Percentiles rank a stretch among this genome's conserved stretches.
These are phyloP conservation scores for Penicillium sp. DNA, from an alignment of 2,329 filamentous ascomycete genomes.

Conservation along the genomic window DNA sequence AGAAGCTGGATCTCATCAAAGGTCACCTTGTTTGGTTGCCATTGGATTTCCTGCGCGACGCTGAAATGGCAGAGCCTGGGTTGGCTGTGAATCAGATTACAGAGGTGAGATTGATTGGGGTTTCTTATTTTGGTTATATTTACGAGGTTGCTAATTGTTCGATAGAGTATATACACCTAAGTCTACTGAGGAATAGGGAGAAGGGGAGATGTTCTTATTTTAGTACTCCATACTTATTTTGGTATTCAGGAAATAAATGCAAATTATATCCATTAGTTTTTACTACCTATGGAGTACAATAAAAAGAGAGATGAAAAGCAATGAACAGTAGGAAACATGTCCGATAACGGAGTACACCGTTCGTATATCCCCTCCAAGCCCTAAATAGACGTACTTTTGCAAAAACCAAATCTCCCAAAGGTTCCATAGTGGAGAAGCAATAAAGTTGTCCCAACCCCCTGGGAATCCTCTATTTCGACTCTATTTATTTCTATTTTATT, in stretches of 20 bases:
- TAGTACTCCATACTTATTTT: background rate
- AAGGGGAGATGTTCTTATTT: background rate
- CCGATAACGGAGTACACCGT: background rate
- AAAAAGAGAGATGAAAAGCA: background rate
- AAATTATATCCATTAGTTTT: background rate
- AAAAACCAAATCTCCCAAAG: background rate
- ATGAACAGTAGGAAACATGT: background rate
- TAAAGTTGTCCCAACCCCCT: constrained; percentile 3
- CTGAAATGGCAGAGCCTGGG: constrained; percentile 84
- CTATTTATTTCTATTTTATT: background rate
- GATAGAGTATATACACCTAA: constrained; percentile 38
- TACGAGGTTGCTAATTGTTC: constrained; percentile 13
- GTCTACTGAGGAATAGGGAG: background rate
- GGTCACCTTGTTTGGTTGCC: constrained; percentile 96
- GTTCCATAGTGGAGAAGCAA: background rate
- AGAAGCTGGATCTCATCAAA: constrained; percentile 74
- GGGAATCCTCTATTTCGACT: background rate
- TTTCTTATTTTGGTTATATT: background rate
- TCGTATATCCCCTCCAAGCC: background rate
- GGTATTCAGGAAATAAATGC: background rate
- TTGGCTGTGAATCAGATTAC: constrained; percentile 82
- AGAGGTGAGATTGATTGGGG: constrained; percentile 62
- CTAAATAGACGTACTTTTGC: background rate
- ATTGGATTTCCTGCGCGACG: constrained; percentile 79
- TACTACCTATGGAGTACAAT: background rate